These are phyloP conservation scores for Aspergillus proliferans DNA, from an alignment of 2,329 filamentous ascomycete species.

Conservation along the genomic window DNA sequence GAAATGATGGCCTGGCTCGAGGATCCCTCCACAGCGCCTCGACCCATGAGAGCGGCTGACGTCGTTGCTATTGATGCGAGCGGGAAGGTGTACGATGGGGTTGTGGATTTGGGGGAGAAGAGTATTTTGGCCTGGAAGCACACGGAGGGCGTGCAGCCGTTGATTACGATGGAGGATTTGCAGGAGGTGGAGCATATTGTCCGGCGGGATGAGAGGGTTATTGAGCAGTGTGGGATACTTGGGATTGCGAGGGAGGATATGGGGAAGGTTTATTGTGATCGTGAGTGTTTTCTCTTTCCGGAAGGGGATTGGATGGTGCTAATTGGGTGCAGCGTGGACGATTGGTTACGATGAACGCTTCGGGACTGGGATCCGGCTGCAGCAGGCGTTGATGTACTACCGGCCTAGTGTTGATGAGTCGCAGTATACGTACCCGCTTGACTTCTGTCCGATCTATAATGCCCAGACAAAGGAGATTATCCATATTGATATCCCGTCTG, in stretches of 20 bases:
- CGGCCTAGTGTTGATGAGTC: conserved; percentile 76
- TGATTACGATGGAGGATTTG: conserved; percentile 90
- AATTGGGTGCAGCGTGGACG: conserved; percentile 61
- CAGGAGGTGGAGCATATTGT: conserved; percentile 70
- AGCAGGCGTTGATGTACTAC: conserved; percentile 96
- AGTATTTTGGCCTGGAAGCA: conserved; percentile 69
- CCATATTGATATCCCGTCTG: conserved; percentile 73
- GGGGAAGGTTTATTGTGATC: conserved; percentile 94
- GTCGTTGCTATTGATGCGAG: conserved; percentile 73
- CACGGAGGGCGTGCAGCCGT: conserved; percentile 70
- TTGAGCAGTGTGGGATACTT: conserved; percentile 79
- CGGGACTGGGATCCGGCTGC: conserved; percentile 68
- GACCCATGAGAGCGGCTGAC: conserved; percentile 69
- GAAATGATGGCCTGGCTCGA: conserved; percentile 76
- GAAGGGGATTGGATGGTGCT: neutral
- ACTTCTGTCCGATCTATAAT: conserved; percentile 91
- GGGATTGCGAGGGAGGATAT: conserved; percentile 78
- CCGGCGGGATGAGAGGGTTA: conserved; percentile 74
- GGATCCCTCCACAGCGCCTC: conserved; percentile 53
- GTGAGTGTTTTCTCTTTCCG: conserved; percentile 33
- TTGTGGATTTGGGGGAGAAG: conserved; percentile 64
- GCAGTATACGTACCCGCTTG: conserved; percentile 85
- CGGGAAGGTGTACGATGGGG: conserved; percentile 74
- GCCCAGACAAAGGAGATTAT: conserved; percentile 71
- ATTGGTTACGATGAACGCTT: conserved; percentile 92